Percentiles rank a stretch among this genome's conserved stretches.
Conservation (phyloP, 2,329 filamentous ascomycete genomes). For the Pezicula neosporulosa region DNA sequence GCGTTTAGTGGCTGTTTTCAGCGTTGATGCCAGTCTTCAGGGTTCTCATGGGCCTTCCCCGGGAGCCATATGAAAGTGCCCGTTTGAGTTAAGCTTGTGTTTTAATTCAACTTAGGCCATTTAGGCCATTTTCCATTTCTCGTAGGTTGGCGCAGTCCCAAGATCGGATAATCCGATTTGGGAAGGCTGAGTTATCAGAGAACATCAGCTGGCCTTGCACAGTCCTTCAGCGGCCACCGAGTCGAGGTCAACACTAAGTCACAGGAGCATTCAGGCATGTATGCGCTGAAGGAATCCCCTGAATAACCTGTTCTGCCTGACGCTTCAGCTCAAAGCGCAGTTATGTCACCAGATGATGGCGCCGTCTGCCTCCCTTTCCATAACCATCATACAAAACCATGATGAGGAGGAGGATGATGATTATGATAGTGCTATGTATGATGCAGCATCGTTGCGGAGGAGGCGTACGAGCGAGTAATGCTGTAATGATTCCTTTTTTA, state of each 20-base stretch:
- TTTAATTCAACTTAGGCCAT: background rate
- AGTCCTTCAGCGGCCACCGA: slow-evolving; percentile 2
- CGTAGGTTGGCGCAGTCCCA: background rate
- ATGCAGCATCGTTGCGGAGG: background rate
- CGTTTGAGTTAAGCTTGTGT: background rate
- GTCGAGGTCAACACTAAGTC: background rate
- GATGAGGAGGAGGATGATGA: background rate
- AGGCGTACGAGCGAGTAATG: no score
- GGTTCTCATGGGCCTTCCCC: slow-evolving; percentile 6
- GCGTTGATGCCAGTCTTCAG: background rate
- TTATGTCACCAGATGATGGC: no score
- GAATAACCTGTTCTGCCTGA: no score
- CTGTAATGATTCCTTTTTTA: background rate
- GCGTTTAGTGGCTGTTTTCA: background rate
- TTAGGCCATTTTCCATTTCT: background rate
- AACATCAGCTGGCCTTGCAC: slow-evolving; percentile 9
- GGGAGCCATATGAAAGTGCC: slow-evolving; percentile 4
- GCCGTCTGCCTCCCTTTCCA: no score
- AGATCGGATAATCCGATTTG: background rate
- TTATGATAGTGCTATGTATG: background rate
- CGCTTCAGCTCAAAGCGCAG: no score
- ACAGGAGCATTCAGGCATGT: background rate
- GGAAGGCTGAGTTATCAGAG: slow-evolving; percentile 4
- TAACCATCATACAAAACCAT: background rate
- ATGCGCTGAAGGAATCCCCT: background rate